These are phyloP conservation scores for Erodium maritimum DNA, from an alignment of 345 rosid species.

Conservation along the genomic window DNA sequence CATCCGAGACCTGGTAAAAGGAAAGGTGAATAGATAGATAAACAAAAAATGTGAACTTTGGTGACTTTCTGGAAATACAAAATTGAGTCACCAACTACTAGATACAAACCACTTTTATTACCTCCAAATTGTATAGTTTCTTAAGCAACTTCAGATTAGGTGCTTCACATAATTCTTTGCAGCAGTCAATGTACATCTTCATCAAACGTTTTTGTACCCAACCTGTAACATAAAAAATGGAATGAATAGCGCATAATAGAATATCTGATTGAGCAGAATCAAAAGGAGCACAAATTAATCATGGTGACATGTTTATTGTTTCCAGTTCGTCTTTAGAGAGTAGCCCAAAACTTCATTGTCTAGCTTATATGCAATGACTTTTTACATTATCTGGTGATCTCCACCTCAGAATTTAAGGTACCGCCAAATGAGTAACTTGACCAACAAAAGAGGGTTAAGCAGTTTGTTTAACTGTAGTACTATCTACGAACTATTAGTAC, in stretches of 20 bases:
- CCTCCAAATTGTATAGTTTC: slow-evolving; percentile 75
- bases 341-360: too few species aligned
- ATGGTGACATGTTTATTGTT: too few species aligned
- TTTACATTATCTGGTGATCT: too few species aligned
- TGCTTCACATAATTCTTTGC: slow-evolving; percentile 51
- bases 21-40: not conserved
- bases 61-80: not conserved
- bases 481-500: too few species aligned
- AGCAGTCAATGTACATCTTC: slow-evolving; percentile 71
- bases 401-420: too few species aligned
- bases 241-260: not conserved
- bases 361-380: too few species aligned
- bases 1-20: slow-evolving; percentile 56
- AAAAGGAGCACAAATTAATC: too few species aligned
- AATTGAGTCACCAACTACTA: not conserved
- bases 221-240: slow-evolving; percentile 30
- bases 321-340: too few species aligned
- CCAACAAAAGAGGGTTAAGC: too few species aligned
- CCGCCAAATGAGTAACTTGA: too few species aligned
- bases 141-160: slow-evolving; percentile 77
- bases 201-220: slow-evolving; percentile 94
- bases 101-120: slow-evolving; percentile 14
- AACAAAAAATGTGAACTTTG: not conserved
- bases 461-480: too few species aligned
- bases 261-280: not conserved